Base-by-base conservation (phyloP, 192 early-diverging fungal genomes). In the Backusella sp. region DNA sequence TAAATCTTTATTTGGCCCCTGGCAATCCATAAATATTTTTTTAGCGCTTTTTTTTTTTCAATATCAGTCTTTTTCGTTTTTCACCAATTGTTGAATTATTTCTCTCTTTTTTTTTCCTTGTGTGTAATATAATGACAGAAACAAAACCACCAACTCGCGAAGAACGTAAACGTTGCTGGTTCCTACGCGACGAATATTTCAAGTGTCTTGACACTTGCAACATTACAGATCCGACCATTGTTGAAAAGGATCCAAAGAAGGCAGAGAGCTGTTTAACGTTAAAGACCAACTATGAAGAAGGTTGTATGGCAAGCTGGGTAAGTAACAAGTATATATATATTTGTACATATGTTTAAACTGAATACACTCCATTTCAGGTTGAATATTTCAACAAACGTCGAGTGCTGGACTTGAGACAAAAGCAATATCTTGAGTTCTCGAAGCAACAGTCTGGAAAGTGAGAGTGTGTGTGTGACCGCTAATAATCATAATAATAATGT, bases 281-380 rank as follows among this genome's bases (percentile, higher is more conserved):
- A 30, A 84, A 87, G 79, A 82, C 84, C 34, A 56, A 77, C 49
- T 93, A 91, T 73, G 88, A 92, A 39, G 82, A 85, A 19, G 89
- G 85, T 2, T 93, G 92, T 73, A 86, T 93, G 79, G 84, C 90
- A 52, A 91, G 90, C 39, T 93, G 92, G 92, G 92, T 93, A 81
- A 83, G 0, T 34, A 71, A 21, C 5, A 30, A 36, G 17, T 36
- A 3, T 6, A 28, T 32, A 28, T n/a, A n/a, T 14, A 19, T 36
- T 2, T 32, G 2, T 32, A 32, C 1, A 32, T 32, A 41, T 19
- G 37, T 39, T 39, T 39, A 39, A 39, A 12, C 42, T 44, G 14
- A 32, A 32, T 32, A 44, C 42, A 17, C 17, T 0, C 14, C 15
- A 14, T 17, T 44, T 44, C 75, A 88, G 87, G 87, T 88, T 6